Evolutionary conservation across 2,329 filamentous ascomycete genomes (phyloP).

Genomic region (Didymella keratinophila): DNA sequence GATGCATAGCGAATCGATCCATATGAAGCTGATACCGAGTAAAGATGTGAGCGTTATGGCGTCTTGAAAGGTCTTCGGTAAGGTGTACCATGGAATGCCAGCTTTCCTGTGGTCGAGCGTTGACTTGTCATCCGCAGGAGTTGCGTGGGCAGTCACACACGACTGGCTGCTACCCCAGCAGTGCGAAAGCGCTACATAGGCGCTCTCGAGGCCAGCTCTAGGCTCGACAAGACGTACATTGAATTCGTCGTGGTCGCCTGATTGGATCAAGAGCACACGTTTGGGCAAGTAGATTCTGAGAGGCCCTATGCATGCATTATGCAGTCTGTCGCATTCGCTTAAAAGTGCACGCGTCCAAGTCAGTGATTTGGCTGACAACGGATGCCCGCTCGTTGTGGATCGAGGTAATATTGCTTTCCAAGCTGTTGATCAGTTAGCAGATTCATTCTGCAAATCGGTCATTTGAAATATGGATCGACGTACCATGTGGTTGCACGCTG

Average conservation of each 20-base stretch:
- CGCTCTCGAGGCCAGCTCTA: not conserved
- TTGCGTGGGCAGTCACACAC: not conserved
- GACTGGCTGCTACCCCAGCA: slow-evolving; percentile 2
- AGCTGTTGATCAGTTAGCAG: slow-evolving; percentile 3
- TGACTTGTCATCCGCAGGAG: not conserved
- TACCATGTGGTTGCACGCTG: slow-evolving; percentile 20
- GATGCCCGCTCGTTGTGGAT: slow-evolving; percentile 22
- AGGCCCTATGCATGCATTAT: slow-evolving; percentile 18
- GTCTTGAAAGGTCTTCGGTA: slow-evolving; percentile 21
- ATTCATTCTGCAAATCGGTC: not conserved
- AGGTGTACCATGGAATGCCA: not conserved
- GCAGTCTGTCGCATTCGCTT: slow-evolving; percentile 13
- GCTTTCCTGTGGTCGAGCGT: not conserved
- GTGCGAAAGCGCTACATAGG: slow-evolving; percentile 9
- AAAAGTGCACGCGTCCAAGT: slow-evolving; percentile 20
- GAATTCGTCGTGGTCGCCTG: not conserved
- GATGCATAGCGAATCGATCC: too few relatives aligned
- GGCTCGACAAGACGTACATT: slow-evolving; percentile 14
- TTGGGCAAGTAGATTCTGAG: slow-evolving; percentile 20
- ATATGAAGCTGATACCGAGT: slow-evolving; percentile 3
- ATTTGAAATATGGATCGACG: slow-evolving; percentile 4
- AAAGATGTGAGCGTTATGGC: slow-evolving; percentile 16
- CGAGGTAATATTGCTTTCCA: slow-evolving; percentile 28
- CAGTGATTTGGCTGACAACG: slow-evolving; percentile 18
- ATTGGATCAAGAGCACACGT: slow-evolving; percentile 19